These are phyloP conservation scores for Penicillium odoratum DNA, from an alignment of 495 filamentous ascomycete genomes.

Conservation along the genomic window DNA sequence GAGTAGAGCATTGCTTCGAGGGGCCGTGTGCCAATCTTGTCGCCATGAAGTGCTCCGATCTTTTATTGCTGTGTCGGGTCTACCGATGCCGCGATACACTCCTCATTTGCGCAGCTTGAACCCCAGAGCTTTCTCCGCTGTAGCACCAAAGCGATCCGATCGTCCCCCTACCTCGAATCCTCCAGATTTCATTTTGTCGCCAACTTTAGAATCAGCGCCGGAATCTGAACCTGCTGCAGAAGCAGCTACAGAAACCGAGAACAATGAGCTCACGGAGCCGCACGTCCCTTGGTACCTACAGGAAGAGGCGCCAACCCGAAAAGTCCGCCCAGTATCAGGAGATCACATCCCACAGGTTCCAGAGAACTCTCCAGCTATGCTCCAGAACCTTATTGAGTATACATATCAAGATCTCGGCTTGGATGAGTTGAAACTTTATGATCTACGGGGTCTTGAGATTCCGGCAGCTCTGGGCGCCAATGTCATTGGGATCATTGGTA, in stretches of 20 bases:
- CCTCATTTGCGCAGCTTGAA: constrained; percentile 17
- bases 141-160: constrained; percentile 24
- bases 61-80: constrained; percentile 23
- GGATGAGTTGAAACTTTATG: constrained; percentile 71
- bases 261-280: constrained; percentile 8
- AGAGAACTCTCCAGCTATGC: constrained; percentile 66
- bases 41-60: constrained; percentile 31
- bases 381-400: constrained; percentile 72
- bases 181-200: constrained; percentile 16
- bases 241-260: constrained; percentile 4
- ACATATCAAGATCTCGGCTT: constrained; percentile 80
- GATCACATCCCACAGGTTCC: constrained; percentile 77
- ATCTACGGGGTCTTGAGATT: constrained; percentile 80
- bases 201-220: constrained; percentile 8
- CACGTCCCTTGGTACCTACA: constrained; percentile 85
- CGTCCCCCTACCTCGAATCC: constrained; percentile 19
- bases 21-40: constrained; percentile 29
- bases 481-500: constrained; percentile 91
- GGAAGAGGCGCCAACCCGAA: constrained; percentile 52
- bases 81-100: constrained; percentile 23
- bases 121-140: constrained; percentile 28
- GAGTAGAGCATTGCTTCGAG: constrained; percentile 32
- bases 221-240: constrained; percentile 10
- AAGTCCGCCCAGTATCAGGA: constrained; percentile 54
- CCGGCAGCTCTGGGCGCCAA: constrained; percentile 84